Base-by-base conservation (phyloP, 345 rosid genomes). In the Syzygium aqueum region DNA sequence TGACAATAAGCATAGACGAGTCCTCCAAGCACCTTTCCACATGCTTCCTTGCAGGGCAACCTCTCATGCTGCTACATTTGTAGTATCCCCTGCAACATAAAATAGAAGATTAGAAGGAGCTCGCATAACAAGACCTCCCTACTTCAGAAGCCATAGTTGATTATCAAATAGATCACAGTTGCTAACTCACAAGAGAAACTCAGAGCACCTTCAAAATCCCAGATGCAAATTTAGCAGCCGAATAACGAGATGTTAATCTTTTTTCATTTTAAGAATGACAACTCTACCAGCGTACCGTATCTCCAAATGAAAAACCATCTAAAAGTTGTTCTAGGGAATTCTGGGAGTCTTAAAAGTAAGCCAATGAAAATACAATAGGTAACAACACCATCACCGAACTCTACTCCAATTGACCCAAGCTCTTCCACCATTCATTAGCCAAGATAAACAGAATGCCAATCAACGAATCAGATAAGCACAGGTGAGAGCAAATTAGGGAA, bases 1-100 rank as follows among this genome's bases (percentile, higher is more conserved):
- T 97, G 46, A 97, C 98, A 84, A 91, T 92, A 49, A 97, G 99
- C 99, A 97, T 95, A 17, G 95, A 89, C 8, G 99, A 95, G 52
- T 97, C 99, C 87, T 95, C 99, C 92, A 97, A 88, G 93, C 95
- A 93, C 91, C 99, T 95, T 92, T 97, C 99, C 49, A 97, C 99
- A 61, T 97, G 99, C 91, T 97, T 97, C 96, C 99, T 95, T 33
- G 99, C 99, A 67, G 99, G 99, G 89, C 99, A 97, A 53, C 99
- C 99, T 93, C 99, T 94, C 93, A 94, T 94, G 93, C 99, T 95
- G 92, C 99, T 97, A 90, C 99, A 97, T 85, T 97, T 97, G 91
- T 97, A 97, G 85, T 97, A 97, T 90, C 99, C 99, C 93, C 99
- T 97, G 93, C 92, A 91, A 43, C 85, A 49, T 77, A 84, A 61